These are phyloP conservation scores for Alternaria infectoria DNA, from an alignment of 2,329 filamentous ascomycete genomes.

Conservation along the genomic window DNA sequence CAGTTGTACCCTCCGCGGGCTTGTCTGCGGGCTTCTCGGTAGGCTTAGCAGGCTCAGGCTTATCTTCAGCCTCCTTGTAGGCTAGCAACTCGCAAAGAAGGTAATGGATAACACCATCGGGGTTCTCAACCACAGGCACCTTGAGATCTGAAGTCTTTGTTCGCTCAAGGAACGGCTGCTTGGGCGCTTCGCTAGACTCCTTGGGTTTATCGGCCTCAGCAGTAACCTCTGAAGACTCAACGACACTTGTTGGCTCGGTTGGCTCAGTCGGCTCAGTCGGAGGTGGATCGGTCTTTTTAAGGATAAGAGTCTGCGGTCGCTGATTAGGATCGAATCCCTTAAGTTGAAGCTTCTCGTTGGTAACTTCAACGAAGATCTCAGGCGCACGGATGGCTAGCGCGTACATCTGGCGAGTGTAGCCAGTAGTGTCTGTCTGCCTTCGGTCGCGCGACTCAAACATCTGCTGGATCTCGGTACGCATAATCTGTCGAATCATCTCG, in stretches of 20 bases:
- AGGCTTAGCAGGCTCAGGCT: conserved; percentile 60
- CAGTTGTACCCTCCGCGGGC: conserved; percentile 52
- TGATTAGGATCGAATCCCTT: conserved; percentile 65
- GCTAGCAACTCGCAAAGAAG: conserved; percentile 89
- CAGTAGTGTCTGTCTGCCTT: conserved; percentile 68
- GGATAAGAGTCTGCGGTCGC: conserved; percentile 58
- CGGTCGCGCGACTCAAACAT: conserved; percentile 67
- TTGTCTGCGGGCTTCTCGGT: conserved; percentile 44
- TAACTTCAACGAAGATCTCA: conserved; percentile 83
- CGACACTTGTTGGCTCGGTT: conserved; percentile 14
- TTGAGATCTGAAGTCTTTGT: conserved; percentile 75
- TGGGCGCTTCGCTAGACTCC: conserved; percentile 38
- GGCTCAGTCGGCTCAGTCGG: conserved; percentile 21
- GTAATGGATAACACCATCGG: conserved; percentile 94
- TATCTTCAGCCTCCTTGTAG: conserved; percentile 92
- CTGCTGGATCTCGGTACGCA: conserved; percentile 85
- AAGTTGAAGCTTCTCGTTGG: conserved; percentile 82
- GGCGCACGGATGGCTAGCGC: conserved; percentile 82
- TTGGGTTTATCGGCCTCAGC: conserved; percentile 46
- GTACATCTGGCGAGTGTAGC: conserved; percentile 78
- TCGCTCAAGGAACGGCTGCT: conserved; percentile 63
- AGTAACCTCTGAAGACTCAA: conserved; percentile 31
- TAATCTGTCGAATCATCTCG: conserved; percentile 85
- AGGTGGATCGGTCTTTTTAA: conserved; percentile 57
- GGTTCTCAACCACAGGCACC: conserved; percentile 84